Conservation (phyloP, 495 filamentous ascomycete species). For the Xanthoparmelia taractica region DNA sequence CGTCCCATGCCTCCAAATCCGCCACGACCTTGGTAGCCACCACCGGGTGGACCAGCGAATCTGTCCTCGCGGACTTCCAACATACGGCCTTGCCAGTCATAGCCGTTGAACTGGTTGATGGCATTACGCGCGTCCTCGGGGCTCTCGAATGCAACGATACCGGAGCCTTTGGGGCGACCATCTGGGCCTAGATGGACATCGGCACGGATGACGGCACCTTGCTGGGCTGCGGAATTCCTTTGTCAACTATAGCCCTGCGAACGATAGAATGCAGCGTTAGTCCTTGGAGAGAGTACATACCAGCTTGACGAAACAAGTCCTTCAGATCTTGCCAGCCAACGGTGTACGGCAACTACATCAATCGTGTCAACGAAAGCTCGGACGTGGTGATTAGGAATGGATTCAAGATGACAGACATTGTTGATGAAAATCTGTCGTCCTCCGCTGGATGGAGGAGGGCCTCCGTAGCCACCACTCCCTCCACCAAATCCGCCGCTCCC, state of each 20-base stretch:
- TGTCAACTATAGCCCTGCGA: conserved; percentile 30
- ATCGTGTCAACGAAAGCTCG: conserved; percentile 26
- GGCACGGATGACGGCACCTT: conserved; percentile 84
- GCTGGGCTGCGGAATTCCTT: conserved; percentile 47
- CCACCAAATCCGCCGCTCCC: conserved; percentile 44
- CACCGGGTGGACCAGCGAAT: conserved; percentile 62
- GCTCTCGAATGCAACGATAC: conserved; percentile 92
- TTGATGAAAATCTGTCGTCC: conserved; percentile 92
- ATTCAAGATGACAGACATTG: conserved; percentile 67
- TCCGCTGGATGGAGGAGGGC: conserved; percentile 42
- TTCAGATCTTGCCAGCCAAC: conserved; percentile 99
- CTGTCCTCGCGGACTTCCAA: conserved; percentile 96
- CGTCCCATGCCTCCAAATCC: conserved; percentile 39
- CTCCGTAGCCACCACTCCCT: conserved; percentile 45
- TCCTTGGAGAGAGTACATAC: conserved; percentile 48
- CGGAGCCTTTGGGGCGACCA: conserved; percentile 88
- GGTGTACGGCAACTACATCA: conserved; percentile 81
- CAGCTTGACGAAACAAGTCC: conserved; percentile 96
- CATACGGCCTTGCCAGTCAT: conserved; percentile 92
- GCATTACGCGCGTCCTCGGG: conserved; percentile 91
- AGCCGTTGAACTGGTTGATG: conserved; percentile 95
- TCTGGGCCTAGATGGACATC: conserved; percentile 90
- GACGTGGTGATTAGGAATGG: conserved; percentile 23
- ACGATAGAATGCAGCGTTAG: conserved; percentile 14
- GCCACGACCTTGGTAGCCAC: conserved; percentile 41